A percentile compares a stretch with the other conserved stretches of the same genome.
phyloP scores from a whole-genome alignment of 352 stramenopile genomes.

The Pythium phragmitis region DNA sequence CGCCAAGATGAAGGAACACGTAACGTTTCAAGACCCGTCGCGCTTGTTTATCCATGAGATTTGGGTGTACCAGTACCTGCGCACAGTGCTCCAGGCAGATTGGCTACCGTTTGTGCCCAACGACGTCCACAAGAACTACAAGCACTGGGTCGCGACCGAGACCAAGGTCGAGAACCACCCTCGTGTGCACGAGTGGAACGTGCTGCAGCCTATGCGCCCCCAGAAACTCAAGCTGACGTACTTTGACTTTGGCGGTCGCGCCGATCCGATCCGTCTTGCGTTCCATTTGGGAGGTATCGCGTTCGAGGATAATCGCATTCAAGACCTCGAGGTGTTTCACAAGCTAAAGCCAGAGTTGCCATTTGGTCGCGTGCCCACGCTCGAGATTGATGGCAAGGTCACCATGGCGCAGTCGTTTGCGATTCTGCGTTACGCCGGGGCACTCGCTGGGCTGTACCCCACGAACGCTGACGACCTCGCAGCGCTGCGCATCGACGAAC shows the following conservation, averaged over 20 bases:
- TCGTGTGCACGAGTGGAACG: conserved; percentile 1
- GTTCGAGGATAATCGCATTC: conserved; percentile 36
- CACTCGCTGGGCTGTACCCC: conserved; percentile 35
- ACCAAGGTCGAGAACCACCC: conserved; percentile 2
- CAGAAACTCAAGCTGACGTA: conserved; percentile 29
- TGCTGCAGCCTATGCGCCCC: neutral
- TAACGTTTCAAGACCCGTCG: neutral
- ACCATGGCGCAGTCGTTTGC: conserved; percentile 37
- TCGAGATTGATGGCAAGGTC: conserved; percentile 24
- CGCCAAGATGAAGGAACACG: conserved; percentile 1
- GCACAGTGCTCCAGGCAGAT: neutral
- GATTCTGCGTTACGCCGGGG: conserved; percentile 64
- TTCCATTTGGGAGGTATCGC: conserved; percentile 28
- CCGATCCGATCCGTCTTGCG: conserved; percentile 31
- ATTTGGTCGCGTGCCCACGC: conserved; percentile 26
- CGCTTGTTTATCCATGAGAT: conserved; percentile 7
- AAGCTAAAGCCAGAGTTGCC: conserved; percentile 22
- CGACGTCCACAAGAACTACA: conserved; percentile 1
- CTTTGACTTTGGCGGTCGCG: conserved; percentile 31
- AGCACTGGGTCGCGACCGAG: neutral
- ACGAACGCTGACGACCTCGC: neutral
- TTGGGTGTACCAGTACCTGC: neutral
- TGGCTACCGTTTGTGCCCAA: neutral
- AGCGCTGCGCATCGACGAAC: conserved; percentile 28
- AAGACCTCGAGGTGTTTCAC: conserved; percentile 22